Percentiles rank a stretch among this genome's conserved stretches.
These are phyloP conservation scores for Sporothrix pallida DNA, from an alignment of 2,329 filamentous ascomycete species.

Conservation along the genomic window DNA sequence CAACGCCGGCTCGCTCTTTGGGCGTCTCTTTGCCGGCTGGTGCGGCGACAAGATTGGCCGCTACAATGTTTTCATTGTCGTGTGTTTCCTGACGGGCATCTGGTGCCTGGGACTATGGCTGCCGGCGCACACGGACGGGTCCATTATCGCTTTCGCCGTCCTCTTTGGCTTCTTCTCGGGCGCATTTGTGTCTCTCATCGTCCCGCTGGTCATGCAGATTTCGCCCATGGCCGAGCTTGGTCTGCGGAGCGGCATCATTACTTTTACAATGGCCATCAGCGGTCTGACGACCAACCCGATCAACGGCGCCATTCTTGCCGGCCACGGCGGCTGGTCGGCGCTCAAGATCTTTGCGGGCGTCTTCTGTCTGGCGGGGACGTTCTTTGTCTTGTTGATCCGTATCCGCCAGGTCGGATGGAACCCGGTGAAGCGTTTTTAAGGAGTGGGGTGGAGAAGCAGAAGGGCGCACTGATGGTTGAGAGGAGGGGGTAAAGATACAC, in stretches of 20 bases:
- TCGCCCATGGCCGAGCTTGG: slow-evolving; percentile 73
- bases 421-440: not conserved
- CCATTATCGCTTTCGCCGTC: slow-evolving; percentile 68
- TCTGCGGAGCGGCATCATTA: slow-evolving; percentile 68
- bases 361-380: slow-evolving; percentile 28
- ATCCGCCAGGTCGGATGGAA: slow-evolving; percentile 21
- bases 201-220: slow-evolving; percentile 72
- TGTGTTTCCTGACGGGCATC: slow-evolving; percentile 56
- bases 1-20: slow-evolving; percentile 43
- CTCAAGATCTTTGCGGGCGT: slow-evolving; percentile 34
- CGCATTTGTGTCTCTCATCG: slow-evolving; percentile 66
- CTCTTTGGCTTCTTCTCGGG: slow-evolving; percentile 73
- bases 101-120: slow-evolving; percentile 57
- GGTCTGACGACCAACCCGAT: slow-evolving; percentile 72
- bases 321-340: slow-evolving; percentile 30
- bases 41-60: slow-evolving; percentile 50
- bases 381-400: slow-evolving; percentile 26
- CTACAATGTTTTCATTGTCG: slow-evolving; percentile 58
- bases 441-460: not conserved
- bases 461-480: not conserved
- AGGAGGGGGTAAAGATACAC: not conserved
- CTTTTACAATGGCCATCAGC: slow-evolving; percentile 66
- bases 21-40: slow-evolving; percentile 43
- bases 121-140: slow-evolving; percentile 56
- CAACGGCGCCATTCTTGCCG: slow-evolving; percentile 61